Conservation (phyloP, 2,329 filamentous ascomycete species). For the Endoconidiophora polonica region DNA sequence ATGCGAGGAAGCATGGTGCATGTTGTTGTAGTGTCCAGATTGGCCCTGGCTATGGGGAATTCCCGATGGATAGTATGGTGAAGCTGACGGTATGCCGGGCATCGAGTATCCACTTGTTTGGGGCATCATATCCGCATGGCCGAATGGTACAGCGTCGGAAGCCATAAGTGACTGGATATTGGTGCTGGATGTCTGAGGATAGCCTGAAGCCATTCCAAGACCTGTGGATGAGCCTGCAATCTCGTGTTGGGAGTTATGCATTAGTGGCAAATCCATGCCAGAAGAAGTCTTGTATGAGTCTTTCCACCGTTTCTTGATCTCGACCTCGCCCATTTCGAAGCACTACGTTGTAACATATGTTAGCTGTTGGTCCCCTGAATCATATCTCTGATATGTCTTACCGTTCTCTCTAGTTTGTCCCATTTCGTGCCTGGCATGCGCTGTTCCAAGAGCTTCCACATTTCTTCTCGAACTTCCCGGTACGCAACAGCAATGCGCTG, state of each 20-base stretch:
- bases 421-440: conserved; percentile 60
- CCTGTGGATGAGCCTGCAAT: neutral
- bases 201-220: conserved; percentile 8
- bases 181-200: conserved; percentile 16
- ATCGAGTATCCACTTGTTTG: conserved; percentile 4
- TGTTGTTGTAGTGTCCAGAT: neutral
- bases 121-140: neutral
- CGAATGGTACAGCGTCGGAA: neutral
- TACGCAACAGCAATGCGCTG: conserved; percentile 60
- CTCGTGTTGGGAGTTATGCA: too few species aligned
- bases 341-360: conserved; percentile 1
- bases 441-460: conserved; percentile 62
- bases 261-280: neutral
- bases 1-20: conserved; percentile 1
- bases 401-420: conserved; percentile 51
- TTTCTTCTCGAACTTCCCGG: conserved; percentile 61
- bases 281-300: conserved; percentile 2
- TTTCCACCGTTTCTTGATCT: conserved; percentile 10
- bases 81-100: neutral
- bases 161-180: conserved; percentile 14
- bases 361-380: neutral
- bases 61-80: neutral
- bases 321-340: conserved; percentile 12
- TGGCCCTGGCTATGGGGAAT: neutral
- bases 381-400: conserved; percentile 19